A percentile compares a stretch with the other conserved stretches of the same genome.
phyloP scores from a whole-genome alignment of 768 basidiomycete genomes.

The Tulasnella sp. region DNA sequence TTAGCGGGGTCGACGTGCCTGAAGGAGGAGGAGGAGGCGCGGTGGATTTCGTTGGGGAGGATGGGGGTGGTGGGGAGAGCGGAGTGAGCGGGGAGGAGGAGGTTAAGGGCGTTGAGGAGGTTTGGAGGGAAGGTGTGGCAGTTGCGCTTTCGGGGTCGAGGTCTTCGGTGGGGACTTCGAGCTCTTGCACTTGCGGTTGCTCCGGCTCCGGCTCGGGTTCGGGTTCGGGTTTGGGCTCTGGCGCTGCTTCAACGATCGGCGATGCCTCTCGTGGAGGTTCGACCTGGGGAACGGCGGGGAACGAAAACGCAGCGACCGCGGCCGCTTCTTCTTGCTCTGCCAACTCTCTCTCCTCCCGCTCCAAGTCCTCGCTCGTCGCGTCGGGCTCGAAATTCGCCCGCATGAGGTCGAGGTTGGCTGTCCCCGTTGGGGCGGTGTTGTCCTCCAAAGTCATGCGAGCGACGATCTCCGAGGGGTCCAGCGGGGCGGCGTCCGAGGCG shows the following conservation, averaged over 20 bases:
- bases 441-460: neutral
- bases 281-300: neutral
- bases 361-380: neutral
- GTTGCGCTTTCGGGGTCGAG: neutral
- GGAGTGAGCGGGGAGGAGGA: neutral
- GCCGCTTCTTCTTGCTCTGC: neutral
- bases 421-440: too few species aligned
- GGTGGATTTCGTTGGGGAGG: neutral
- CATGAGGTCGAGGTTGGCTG: neutral
- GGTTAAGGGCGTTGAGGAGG: neutral
- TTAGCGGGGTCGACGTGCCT: neutral
- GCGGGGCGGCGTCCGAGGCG: slow-evolving; percentile 3
- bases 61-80: neutral
- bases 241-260: neutral
- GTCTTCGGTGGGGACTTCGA: neutral
- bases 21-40: neutral
- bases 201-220: neutral
- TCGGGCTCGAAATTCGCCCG: neutral
- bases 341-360: neutral
- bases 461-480: neutral
- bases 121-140: neutral
- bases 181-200: neutral
- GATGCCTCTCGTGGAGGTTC: too few species aligned
- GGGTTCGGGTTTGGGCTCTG: neutral
- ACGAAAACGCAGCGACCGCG: neutral